phyloP scores from a whole-genome alignment of 768 basidiomycete genomes.

The Pleurotus salmoneostramineus region DNA sequence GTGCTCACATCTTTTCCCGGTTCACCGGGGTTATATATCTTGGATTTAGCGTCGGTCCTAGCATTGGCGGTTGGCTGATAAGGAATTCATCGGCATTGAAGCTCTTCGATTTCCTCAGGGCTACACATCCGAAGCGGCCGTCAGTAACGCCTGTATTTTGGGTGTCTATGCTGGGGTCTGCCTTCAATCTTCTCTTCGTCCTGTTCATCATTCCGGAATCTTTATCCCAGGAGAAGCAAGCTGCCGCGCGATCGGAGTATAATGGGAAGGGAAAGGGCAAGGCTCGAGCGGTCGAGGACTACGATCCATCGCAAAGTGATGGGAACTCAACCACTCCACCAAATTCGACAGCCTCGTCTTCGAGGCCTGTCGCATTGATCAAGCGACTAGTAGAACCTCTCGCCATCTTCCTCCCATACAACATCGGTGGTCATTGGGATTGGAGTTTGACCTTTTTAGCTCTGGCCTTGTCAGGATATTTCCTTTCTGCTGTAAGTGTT shows the following conservation, averaged over 20 bases:
- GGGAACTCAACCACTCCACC: background rate
- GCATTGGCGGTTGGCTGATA: conserved; percentile 59
- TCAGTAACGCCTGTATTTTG: conserved; percentile 46
- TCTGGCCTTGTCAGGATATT: conserved; percentile 52
- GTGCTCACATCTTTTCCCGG: conserved; percentile 67
- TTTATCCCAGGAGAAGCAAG: conserved; percentile 38
- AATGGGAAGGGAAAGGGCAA: conserved; percentile 19
- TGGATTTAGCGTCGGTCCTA: conserved; percentile 76
- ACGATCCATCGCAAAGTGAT: conserved; percentile 12
- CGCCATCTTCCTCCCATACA: conserved; percentile 65
- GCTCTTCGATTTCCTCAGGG: conserved; percentile 7
- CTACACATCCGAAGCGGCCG: conserved; percentile 11
- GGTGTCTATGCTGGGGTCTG: conserved; percentile 38
- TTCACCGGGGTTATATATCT: conserved; percentile 75
- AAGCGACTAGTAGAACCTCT: conserved; percentile 50
- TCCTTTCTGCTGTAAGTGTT: conserved; percentile 61
- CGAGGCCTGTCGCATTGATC: conserved; percentile 20
- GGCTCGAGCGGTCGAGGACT: conserved; percentile 17
- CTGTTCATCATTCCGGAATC: conserved; percentile 71
- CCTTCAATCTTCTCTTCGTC: conserved; percentile 56
- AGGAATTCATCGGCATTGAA: conserved; percentile 27
- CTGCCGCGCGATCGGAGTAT: conserved; percentile 24
- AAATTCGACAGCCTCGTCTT: background rate
- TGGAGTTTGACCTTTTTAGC: conserved; percentile 81
- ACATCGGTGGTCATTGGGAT: conserved; percentile 47